phyloP scores from a whole-genome alignment of 768 basidiomycete genomes.

The Phylloporus sp. region DNA sequence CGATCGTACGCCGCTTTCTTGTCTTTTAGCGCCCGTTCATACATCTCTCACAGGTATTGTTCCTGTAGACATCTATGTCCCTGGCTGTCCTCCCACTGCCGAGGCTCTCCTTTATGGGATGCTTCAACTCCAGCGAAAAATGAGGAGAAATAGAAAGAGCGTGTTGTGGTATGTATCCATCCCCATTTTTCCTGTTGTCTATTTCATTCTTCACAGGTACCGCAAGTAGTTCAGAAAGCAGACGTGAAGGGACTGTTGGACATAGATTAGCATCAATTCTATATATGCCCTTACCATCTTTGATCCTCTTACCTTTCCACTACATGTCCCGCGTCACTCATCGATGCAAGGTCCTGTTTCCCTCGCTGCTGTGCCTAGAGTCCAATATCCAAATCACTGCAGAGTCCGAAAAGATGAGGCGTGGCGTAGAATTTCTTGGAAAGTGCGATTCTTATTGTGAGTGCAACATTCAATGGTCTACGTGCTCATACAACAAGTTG shows the following conservation, averaged over 20 bases:
- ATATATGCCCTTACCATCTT: conserved; percentile 15
- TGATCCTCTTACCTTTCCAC: conserved; percentile 1
- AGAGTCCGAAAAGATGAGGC: neutral
- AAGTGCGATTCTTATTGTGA: neutral
- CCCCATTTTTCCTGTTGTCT: neutral
- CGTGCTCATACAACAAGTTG: too few species aligned
- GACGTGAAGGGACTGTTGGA: conserved; percentile 7
- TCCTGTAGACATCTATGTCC: conserved; percentile 97
- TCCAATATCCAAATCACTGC: neutral
- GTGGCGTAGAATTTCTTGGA: neutral
- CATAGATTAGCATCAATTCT: conserved; percentile 25
- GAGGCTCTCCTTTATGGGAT: conserved; percentile 96
- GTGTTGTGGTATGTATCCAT: conserved; percentile 67
- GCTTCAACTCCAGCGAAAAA: conserved; percentile 96
- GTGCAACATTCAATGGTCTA: neutral
- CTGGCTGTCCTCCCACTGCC: conserved; percentile 93
- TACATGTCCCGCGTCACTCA: conserved; percentile 2
- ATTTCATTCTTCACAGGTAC: conserved; percentile 19
- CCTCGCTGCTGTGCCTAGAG: neutral
- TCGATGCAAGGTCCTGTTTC: neutral
- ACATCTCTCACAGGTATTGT: conserved; percentile 67
- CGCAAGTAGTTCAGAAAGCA: conserved; percentile 20
- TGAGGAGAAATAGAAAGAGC: conserved; percentile 82
- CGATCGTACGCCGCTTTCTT: conserved; percentile 64
- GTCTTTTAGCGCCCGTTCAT: conserved; percentile 9